Percentiles rank a stretch among this genome's conserved stretches.
These are phyloP conservation scores for Monosporascus sp. DNA, from an alignment of 2,329 filamentous ascomycete genomes.

Conservation along the genomic window DNA sequence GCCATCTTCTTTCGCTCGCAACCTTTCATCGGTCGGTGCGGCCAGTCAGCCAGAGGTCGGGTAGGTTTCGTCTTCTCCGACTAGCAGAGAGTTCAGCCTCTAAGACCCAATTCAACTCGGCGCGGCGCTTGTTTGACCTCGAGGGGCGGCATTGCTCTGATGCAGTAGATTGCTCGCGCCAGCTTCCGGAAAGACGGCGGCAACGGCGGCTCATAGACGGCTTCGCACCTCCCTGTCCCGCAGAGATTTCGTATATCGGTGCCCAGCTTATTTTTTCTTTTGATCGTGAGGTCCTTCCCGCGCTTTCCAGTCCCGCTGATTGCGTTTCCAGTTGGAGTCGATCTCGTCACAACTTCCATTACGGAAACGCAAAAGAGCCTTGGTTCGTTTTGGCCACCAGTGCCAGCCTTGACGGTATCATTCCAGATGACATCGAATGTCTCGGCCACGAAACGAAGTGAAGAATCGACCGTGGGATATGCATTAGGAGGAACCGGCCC, in stretches of 20 bases:
- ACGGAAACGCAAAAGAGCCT: conserved; percentile 15
- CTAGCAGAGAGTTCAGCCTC: conserved; percentile 2
- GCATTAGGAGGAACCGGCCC: conserved; percentile 20
- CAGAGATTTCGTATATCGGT: conserved; percentile 21
- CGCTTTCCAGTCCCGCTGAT: conserved; percentile 19
- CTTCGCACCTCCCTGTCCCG: conserved; percentile 23
- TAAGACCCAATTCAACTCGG: conserved; percentile 14
- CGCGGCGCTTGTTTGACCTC: conserved; percentile 25
- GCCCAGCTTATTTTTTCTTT: conserved; percentile 23
- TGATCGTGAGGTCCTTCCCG: conserved; percentile 25
- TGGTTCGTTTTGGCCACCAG: conserved; percentile 23
- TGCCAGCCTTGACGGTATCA: conserved; percentile 23
- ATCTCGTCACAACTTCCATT: conserved; percentile 23
- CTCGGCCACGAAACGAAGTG: conserved; percentile 18
- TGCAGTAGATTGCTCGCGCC: conserved; percentile 2
- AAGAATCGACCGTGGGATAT: conserved; percentile 21
- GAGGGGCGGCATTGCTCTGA: conserved; percentile 10
- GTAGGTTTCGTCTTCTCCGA: not conserved
- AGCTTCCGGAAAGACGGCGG: conserved; percentile 15
- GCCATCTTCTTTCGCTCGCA: not conserved
- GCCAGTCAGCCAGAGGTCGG: not conserved
- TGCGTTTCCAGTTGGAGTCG: conserved; percentile 17
- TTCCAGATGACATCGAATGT: conserved; percentile 19
- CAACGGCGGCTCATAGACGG: conserved; percentile 12
- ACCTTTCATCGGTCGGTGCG: not conserved